These are phyloP conservation scores for Miamiensis avidus DNA, from an alignment of 169 alveolate genomes.

Conservation along the genomic window DNA sequence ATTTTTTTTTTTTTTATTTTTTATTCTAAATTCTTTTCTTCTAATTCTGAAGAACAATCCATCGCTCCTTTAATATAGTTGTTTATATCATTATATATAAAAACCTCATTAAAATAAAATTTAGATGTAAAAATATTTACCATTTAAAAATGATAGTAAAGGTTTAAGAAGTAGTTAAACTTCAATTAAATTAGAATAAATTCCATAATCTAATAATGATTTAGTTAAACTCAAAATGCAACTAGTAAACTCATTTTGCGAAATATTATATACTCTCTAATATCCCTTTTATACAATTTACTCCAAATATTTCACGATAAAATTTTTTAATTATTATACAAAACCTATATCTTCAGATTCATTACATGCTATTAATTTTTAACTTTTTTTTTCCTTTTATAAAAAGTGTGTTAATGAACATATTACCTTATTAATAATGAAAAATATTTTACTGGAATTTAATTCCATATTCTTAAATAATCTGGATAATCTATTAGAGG, in stretches of 20 bases:
- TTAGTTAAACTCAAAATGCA: neutral
- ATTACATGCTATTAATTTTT: no score
- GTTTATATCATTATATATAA: no score
- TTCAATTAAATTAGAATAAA: neutral
- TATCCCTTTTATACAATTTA: neutral
- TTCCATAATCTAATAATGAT: conserved; percentile 2
- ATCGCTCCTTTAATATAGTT: no score
- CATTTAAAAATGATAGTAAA: neutral
- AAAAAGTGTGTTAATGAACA: no score
- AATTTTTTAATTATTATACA: neutral
- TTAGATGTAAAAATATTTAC: no score
- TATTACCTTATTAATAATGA: no score
- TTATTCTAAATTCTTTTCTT: neutral
- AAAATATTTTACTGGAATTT: no score
- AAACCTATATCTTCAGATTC: conserved; percentile 2
- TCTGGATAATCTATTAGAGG: neutral
- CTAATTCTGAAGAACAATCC: neutral
- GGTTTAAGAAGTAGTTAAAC: neutral
- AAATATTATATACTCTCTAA: neutral
- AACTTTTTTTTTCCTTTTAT: no score
- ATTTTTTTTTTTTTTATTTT: no score
- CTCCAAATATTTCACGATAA: neutral
- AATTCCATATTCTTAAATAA: conserved; percentile 5
- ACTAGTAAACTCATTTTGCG: neutral
- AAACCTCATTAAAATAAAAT: no score